Conservation (phyloP, 2,329 filamentous ascomycete species). For the Aspergillus sp. region DNA sequence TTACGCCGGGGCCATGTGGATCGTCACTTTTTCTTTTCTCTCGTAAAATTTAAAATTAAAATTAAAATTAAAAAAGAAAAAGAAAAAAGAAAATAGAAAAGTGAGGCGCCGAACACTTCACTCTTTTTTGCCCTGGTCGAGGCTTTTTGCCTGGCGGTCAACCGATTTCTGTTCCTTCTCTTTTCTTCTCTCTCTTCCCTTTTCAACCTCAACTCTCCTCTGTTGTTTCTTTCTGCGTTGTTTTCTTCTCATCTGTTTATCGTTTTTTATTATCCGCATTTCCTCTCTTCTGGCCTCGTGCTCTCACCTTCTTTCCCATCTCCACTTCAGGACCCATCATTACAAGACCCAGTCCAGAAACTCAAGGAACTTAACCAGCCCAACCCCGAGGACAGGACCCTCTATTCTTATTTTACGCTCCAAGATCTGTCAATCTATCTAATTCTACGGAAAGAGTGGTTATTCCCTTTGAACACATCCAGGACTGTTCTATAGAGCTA, state of each 20-base stretch:
- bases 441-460: neutral
- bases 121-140: neutral
- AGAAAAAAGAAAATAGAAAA: slow-evolving; percentile 4
- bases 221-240: neutral
- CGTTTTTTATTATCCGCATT: too few relatives aligned
- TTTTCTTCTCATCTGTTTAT: too few relatives aligned
- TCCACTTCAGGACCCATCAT: neutral
- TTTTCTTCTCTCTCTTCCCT: slow-evolving; percentile 1
- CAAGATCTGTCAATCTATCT: neutral
- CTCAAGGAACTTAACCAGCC: too few relatives aligned
- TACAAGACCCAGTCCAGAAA: too few relatives aligned
- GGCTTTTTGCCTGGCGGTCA: slow-evolving; percentile 11
- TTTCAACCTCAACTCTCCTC: neutral
- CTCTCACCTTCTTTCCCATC: slow-evolving; percentile 3
- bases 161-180: slow-evolving; percentile 3
- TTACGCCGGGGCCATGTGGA: too few relatives aligned
- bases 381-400: too few relatives aligned
- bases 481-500: slow-evolving; percentile 25
- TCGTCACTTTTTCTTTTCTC: too few relatives aligned
- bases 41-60: too few relatives aligned
- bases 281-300: slow-evolving; percentile 3
- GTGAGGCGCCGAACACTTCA: slow-evolving; percentile 14
- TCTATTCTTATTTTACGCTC: too few relatives aligned
- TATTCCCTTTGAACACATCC: neutral
- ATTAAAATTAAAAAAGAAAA: too few relatives aligned